A percentile compares a stretch with the other conserved stretches of the same genome.
These are phyloP conservation scores for Tricholoma sp. DNA, from an alignment of 768 basidiomycete genomes.

Conservation along the genomic window DNA sequence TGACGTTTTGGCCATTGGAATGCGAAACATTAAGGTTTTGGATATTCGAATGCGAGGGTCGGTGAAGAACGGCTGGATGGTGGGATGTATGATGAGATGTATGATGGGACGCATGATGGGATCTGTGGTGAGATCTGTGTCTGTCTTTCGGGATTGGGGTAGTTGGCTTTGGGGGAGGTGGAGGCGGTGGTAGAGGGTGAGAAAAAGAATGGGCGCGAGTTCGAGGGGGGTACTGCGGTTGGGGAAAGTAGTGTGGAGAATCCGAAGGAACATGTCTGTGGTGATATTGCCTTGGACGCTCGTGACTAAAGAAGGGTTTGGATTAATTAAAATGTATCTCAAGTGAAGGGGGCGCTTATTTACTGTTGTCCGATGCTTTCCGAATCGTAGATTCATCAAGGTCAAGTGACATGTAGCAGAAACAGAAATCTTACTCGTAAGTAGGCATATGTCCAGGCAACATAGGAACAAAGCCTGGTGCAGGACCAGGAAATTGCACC, in stretches of 20 bases:
- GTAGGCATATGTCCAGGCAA: background rate
- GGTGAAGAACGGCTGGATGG: too few species aligned
- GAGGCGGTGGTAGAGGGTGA: constrained; percentile 18
- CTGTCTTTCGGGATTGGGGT: background rate
- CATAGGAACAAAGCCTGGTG: background rate
- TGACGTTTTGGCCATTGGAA: background rate
- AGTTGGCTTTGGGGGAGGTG: background rate
- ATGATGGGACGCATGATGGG: background rate
- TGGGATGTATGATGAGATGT: too few species aligned
- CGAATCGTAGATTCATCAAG: background rate
- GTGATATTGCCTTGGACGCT: constrained; percentile 9
- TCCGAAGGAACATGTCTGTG: constrained; percentile 10
- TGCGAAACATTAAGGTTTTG: background rate
- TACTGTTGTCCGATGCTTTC: constrained; percentile 12
- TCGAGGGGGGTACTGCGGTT: constrained; percentile 5
- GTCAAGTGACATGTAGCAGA: background rate
- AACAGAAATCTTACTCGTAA: background rate
- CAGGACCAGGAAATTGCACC: background rate
- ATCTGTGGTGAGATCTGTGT: background rate
- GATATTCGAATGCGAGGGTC: too few species aligned
- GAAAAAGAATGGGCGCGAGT: constrained; percentile 3
- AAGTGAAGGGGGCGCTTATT: background rate
- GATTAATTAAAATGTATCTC: background rate
- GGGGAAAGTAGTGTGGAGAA: constrained; percentile 6
- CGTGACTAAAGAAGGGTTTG: constrained; percentile 8